phyloP scores from a whole-genome alignment of 352 stramenopile species.

The Phytophthora melonis region DNA sequence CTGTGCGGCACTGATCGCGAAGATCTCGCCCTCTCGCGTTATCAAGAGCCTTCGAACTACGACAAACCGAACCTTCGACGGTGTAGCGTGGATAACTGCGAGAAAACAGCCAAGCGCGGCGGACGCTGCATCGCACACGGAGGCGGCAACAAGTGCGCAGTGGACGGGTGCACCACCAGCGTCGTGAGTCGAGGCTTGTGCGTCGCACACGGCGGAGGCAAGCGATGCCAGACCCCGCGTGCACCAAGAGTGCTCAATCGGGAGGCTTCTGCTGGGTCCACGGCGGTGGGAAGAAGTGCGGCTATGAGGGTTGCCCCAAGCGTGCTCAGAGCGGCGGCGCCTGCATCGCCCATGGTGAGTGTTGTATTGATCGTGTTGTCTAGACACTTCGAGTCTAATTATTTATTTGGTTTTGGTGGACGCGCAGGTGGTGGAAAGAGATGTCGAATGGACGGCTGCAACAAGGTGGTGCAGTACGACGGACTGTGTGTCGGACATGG shows the following conservation, averaged over 20 bases:
- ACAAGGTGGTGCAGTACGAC: constrained; percentile 63
- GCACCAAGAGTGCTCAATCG: constrained; percentile 45
- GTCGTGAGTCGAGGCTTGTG: constrained; percentile 64
- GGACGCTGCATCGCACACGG: constrained; percentile 60
- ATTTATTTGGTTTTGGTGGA: not conserved
- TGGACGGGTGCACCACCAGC: constrained; percentile 56
- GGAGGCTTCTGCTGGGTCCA: constrained; percentile 56
- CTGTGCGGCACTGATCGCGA: constrained; percentile 10
- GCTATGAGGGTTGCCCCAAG: constrained; percentile 50
- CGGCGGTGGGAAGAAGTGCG: constrained; percentile 69
- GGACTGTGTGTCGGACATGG: constrained; percentile 59
- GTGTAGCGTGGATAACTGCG: constrained; percentile 51
- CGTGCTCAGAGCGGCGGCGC: constrained; percentile 58
- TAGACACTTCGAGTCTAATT: not conserved
- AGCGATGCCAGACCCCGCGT: constrained; percentile 45
- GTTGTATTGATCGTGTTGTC: not conserved
- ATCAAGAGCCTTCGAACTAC: not conserved
- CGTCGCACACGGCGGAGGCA: constrained; percentile 64
- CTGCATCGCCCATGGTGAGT: constrained; percentile 57
- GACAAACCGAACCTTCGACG: constrained; percentile 22
- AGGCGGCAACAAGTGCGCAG: constrained; percentile 57
- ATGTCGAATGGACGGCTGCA: constrained; percentile 43
- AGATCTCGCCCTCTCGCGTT: not conserved
- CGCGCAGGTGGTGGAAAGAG: constrained; percentile 44
- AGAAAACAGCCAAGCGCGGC: constrained; percentile 56